These are phyloP conservation scores for Lachnum nothofagi DNA, from an alignment of 2,329 filamentous ascomycete genomes.

Conservation along the genomic window DNA sequence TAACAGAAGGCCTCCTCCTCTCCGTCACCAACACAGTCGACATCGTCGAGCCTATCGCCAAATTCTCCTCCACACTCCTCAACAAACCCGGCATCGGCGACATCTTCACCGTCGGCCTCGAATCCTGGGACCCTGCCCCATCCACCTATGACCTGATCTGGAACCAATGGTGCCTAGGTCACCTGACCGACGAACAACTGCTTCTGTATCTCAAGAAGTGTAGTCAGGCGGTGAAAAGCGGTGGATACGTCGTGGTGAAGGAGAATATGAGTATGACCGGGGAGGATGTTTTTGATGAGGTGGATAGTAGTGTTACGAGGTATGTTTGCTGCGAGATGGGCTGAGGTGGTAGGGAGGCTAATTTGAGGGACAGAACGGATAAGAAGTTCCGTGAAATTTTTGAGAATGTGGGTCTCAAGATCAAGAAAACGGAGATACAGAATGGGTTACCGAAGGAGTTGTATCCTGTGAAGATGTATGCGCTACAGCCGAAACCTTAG, in stretches of 20 bases:
- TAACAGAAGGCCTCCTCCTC: slow-evolving; percentile 73
- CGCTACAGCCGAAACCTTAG: slow-evolving; percentile 41
- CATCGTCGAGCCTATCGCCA: slow-evolving; percentile 76
- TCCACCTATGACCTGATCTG: slow-evolving; percentile 79
- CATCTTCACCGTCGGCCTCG: slow-evolving; percentile 68
- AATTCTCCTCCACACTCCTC: slow-evolving; percentile 65
- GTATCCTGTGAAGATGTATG: slow-evolving; percentile 74
- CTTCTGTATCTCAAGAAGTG: slow-evolving; percentile 62
- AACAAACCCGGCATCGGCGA: slow-evolving; percentile 53
- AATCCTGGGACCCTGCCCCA: slow-evolving; percentile 57
- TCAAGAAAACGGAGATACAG: slow-evolving; percentile 70
- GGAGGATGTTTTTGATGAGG: slow-evolving; percentile 66
- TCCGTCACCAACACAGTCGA: slow-evolving; percentile 68
- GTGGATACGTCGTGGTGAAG: slow-evolving; percentile 65
- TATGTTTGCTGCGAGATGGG: slow-evolving; percentile 25
- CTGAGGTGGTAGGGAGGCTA: not conserved
- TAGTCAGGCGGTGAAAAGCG: slow-evolving; percentile 46
- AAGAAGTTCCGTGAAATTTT: slow-evolving; percentile 67
- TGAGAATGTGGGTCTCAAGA: slow-evolving; percentile 57
- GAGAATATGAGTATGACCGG: slow-evolving; percentile 65
- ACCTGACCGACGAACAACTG: slow-evolving; percentile 71
- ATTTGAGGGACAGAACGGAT: slow-evolving; percentile 52
- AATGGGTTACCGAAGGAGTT: slow-evolving; percentile 58
- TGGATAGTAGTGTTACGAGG: slow-evolving; percentile 73
- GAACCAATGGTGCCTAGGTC: slow-evolving; percentile 85